Evolutionary conservation across 116 monocot genomes (phyloP), one percentile per base, ranked within the genome.

Genomic region (Papilionanthe hybrid): DNA sequence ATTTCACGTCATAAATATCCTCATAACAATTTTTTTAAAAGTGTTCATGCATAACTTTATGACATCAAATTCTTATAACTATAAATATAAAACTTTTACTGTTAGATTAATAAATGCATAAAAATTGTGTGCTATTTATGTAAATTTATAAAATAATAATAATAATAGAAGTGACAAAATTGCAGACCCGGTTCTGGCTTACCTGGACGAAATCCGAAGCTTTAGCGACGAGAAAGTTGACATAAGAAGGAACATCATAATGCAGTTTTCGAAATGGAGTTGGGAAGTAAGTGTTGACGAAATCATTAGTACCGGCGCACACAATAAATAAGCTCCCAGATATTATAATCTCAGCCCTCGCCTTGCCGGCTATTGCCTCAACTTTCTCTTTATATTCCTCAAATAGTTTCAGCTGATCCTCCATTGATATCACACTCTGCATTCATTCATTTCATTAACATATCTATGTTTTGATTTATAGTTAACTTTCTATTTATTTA

Each of bases 231-330:
- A 88, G n/a, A 20, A 78, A 79, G 22, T 88, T 65, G 43, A 82
- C 75, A 48, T 88, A 88, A 28, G 88, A 83, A 7, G 79, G 41
- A 5, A 83, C 55, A 58, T 88, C 85, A 43, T 85, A 88, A n/a
- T 75, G 27, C 0, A 23, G 22, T 20, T 44, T 80, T 6, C 85
- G 79, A 27, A 83, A 85, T 15, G 80, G 82, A 30, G 85, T 85
- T 17, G 80, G 67, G 82, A 85, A 88, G 71, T 85, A 88, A 6
- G 85, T 85, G 73, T 85, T 88, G 5, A 83, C 75, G 32, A 88
- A 8, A 58, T 88, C 88, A 19, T 85, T 79, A 22, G 85, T 73
- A 18, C 88, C 88, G 0, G 79, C 78, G 42, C 80, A 76, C 42
- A 85, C 69, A 10, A 85, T 2, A 72, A 78, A 88, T 23, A 80